A percentile compares a stretch with the other conserved stretches of the same genome.
Evolutionary conservation across 805 yeast species (phyloP).

Genomic region (Scheffersomyces amazonensis): DNA sequence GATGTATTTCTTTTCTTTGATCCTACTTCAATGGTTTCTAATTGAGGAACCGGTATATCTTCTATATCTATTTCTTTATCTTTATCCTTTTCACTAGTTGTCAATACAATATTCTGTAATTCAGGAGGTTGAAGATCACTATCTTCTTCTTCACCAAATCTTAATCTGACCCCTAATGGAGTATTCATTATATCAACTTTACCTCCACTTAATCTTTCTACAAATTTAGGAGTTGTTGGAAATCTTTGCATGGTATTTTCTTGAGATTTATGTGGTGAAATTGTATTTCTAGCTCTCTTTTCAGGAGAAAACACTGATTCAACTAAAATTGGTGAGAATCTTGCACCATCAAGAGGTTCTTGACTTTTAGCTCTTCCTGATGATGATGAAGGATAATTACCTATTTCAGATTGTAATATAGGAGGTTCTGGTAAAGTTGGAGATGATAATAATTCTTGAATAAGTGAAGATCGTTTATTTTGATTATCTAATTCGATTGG

Average conservation of each 20-base stretch:
- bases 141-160: conserved; percentile 25
- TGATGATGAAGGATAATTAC: conserved; percentile 7
- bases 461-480: conserved; percentile 26
- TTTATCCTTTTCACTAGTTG: background rate
- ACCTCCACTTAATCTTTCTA: conserved; percentile 16
- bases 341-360: conserved; percentile 5
- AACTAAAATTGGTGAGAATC: conserved; percentile 16
- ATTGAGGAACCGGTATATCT: conserved; percentile 17
- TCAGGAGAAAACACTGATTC: conserved; percentile 1
- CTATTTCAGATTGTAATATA: conserved; percentile 34
- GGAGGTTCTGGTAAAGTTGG: conserved; percentile 47
- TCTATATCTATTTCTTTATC: conserved; percentile 4
- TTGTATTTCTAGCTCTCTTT: background rate
- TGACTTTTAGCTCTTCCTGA: conserved; percentile 1
- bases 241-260: conserved; percentile 32
- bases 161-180: conserved; percentile 19
- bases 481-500: background rate
- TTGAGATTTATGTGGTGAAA: conserved; percentile 1
- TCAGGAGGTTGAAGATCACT: conserved; percentile 30
- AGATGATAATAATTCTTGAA: conserved; percentile 36
- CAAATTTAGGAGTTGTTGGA: conserved; percentile 47
- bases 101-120: conserved; percentile 3
- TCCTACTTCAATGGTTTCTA: conserved; percentile 16
- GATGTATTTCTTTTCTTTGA: conserved; percentile 1
- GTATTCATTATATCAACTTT: conserved; percentile 18